These are phyloP conservation scores for Fusarium sp. DNA, from an alignment of 2,329 filamentous ascomycete species.

Conservation along the genomic window DNA sequence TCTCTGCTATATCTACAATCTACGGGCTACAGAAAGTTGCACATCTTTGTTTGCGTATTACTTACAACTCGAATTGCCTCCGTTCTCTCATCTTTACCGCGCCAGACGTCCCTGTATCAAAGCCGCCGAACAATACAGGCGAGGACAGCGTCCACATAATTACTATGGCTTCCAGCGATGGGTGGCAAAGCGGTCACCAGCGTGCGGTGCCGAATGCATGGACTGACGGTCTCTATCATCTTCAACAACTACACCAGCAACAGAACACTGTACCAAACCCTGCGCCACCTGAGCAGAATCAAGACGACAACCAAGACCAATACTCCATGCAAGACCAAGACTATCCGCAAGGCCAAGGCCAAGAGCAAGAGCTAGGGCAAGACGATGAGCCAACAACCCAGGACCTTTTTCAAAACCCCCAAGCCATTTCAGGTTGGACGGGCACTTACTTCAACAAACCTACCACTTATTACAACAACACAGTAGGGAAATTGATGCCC, in stretches of 20 bases:
- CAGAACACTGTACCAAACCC: too few species aligned
- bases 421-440: conserved; percentile 27
- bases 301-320: background rate
- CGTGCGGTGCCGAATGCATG: background rate
- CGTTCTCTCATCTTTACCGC: background rate
- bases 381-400: background rate
- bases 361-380: too few species aligned
- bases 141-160: conserved; percentile 4
- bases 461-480: background rate
- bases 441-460: conserved; percentile 40
- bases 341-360: background rate
- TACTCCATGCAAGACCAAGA: background rate
- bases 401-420: background rate
- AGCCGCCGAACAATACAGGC: background rate
- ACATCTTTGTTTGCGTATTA: background rate
- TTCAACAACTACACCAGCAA: background rate
- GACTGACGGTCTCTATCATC: background rate
- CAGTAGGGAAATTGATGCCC: conserved; percentile 22
- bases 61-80: background rate
- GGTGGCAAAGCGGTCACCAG: conserved; percentile 10
- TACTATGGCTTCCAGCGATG: conserved; percentile 19
- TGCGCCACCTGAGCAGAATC: background rate
- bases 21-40: background rate
- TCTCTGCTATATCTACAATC: background rate
- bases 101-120: background rate